Conservation (phyloP, 2,329 filamentous ascomycete species). For the Colletotrichum limetticola region DNA sequence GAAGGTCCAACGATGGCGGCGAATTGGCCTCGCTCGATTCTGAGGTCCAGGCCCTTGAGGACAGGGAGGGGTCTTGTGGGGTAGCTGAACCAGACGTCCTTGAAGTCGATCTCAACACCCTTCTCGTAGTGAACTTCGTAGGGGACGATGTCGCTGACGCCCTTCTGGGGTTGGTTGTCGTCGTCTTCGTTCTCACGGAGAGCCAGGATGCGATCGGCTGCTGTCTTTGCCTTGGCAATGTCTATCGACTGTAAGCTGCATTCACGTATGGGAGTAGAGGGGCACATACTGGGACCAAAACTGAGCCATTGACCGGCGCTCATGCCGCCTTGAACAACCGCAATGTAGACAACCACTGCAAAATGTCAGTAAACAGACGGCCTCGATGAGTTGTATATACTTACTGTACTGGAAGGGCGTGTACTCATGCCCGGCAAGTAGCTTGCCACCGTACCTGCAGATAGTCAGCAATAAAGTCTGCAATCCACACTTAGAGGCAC, state of each 20-base stretch:
- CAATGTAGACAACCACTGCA: constrained; percentile 36
- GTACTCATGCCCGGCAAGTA: constrained; percentile 33
- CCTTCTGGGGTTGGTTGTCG: constrained; percentile 51
- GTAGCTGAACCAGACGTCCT: constrained; percentile 36
- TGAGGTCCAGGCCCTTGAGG: constrained; percentile 33
- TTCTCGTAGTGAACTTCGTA: constrained; percentile 37
- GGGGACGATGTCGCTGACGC: constrained; percentile 16
- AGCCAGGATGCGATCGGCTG: constrained; percentile 33
- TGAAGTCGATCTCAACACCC: constrained; percentile 37
- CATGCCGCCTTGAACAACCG: constrained; percentile 36
- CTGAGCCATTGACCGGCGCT: constrained; percentile 35
- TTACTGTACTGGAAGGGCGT: constrained; percentile 37
- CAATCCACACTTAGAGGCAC: not conserved
- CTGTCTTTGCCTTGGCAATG: constrained; percentile 35
- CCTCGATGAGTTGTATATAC: not conserved
- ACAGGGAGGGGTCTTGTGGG: constrained; percentile 25
- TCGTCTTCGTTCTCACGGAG: constrained; percentile 42
- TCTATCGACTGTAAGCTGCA: not conserved
- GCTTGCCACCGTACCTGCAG: constrained; percentile 31
- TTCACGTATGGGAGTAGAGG: no score
- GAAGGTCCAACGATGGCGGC: constrained; percentile 76
- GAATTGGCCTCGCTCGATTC: constrained; percentile 68
- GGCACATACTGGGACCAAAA: constrained; percentile 31
- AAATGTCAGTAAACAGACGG: not conserved
- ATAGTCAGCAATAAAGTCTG: not conserved